Base-by-base conservation (phyloP, 257 asterid species). In the Primulina eburnea region DNA sequence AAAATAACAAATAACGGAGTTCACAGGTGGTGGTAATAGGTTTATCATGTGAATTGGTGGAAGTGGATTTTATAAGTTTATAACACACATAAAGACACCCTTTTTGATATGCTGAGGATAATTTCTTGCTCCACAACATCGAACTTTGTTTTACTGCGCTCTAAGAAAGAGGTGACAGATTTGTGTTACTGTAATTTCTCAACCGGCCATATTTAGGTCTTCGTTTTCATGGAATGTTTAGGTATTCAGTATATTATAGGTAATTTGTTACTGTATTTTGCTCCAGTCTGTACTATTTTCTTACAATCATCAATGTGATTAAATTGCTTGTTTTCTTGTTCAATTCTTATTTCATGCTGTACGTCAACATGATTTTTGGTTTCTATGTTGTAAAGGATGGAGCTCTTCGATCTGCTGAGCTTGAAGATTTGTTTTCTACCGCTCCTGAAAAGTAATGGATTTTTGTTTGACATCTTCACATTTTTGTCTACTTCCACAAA, bases 361-460 rank as follows among this genome's bases (percentile, higher is more conserved):
- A 47, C 57, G 62, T 70, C 62, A 57, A 21, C 60, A 18, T 77
- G 76, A 76, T 75, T 66, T 21, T 69, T 82, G 60, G 20, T 73
- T 86, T 67, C 73, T 63, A 70, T 81, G 75, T 75, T 81, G 60
- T 76, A 76, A 75, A 94, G 98, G 98, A 91, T 83, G 96, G 93
- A 71, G 86, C 92, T 52, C 98, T 94, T 73, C 88, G 90, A 67
- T 58, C 84, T 67, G 82, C 82, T 50, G 99, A 94, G 82, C 84
- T 94, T 68, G 99, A 94, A n/a, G 97, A 94, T 79, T 78, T 94
- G 76, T 94, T 91, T 79, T 94, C 97, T 60, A 88, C 97, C 8
- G 95, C 98, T 14, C 98, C 99, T 20, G 99, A 94, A 71, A 92
- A 87, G 99, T 94, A 93, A 83, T 83, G 33, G 60, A 50, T n/a